Conservation (phyloP, 805 yeast genomes). For the Saccharomycopsis sp. region DNA sequence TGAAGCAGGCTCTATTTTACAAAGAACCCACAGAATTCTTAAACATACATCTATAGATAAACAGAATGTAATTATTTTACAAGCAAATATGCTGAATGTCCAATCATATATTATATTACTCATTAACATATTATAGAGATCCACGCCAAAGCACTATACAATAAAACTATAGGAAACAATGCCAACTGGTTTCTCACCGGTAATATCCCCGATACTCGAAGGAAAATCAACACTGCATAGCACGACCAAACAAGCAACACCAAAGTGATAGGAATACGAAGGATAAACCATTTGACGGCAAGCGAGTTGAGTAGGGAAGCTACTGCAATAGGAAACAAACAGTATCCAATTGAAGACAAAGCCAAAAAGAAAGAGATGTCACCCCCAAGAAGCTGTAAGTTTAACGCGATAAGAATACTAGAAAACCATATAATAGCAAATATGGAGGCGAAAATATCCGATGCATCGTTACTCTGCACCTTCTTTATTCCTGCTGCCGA, state of each 20-base stretch:
- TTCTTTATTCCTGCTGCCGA: constrained; percentile 31
- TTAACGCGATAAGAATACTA: constrained; percentile 52
- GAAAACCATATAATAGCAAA: constrained; percentile 61
- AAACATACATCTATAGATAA: too few relatives aligned
- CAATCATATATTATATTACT: too few relatives aligned
- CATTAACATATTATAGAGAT: constrained; percentile 49
- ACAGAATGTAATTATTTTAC: too few relatives aligned
- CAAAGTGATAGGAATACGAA: constrained; percentile 42
- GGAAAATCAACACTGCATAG: constrained; percentile 54
- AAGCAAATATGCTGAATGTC: too few relatives aligned
- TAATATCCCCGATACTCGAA: constrained; percentile 55
- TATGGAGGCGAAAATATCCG: constrained; percentile 57
- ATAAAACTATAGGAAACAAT: constrained; percentile 57
- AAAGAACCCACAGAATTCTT: too few relatives aligned
- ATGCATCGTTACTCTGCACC: constrained; percentile 31
- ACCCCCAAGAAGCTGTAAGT: constrained; percentile 57
- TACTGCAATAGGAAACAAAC: constrained; percentile 54
- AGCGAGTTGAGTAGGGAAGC: constrained; percentile 45
- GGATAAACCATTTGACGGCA: constrained; percentile 40
- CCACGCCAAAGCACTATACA: constrained; percentile 61
- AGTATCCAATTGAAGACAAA: constrained; percentile 63
- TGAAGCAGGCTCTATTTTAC: too few relatives aligned
- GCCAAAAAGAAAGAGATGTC: constrained; percentile 62
- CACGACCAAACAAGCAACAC: constrained; percentile 55
- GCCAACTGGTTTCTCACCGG: constrained; percentile 58